These are phyloP conservation scores for Dactylis glomerata DNA, from an alignment of 176 grass and related monocot species.

Conservation along the genomic window DNA sequence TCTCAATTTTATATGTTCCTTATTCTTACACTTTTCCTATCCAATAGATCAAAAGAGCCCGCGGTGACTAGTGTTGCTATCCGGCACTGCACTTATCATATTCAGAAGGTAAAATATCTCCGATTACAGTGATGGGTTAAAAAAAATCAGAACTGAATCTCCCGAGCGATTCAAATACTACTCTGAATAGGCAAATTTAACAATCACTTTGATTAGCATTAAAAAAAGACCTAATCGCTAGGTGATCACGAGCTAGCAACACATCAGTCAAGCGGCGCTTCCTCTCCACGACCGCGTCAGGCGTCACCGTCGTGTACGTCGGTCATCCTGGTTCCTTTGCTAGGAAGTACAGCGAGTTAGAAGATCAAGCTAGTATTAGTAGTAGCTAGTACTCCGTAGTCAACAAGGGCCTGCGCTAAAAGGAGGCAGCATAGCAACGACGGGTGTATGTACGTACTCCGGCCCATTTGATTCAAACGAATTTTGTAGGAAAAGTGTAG, in stretches of 20 bases:
- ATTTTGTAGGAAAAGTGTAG: no score
- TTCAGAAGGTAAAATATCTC: not conserved
- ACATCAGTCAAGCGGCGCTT: not conserved
- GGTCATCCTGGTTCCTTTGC: not conserved
- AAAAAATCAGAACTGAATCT: not conserved
- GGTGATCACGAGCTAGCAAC: not conserved
- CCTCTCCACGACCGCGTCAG: not conserved
- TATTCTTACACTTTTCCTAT: no score
- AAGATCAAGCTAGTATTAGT: not conserved
- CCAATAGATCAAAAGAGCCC: no score
- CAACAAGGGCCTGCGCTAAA: conserved; percentile 21
- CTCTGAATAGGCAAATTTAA: not conserved
- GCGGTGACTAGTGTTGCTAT: not conserved
- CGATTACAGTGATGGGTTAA: not conserved
- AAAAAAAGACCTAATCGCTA: not conserved
- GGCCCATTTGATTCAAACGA: no score
- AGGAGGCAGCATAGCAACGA: not conserved
- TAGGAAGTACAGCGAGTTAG: not conserved
- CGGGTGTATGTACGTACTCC: not conserved
- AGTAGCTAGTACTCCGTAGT: not conserved
- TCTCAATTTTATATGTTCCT: no score
- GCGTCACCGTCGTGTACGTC: not conserved
- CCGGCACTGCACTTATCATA: not conserved
- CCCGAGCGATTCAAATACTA: not conserved
- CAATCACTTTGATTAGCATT: not conserved